These are phyloP conservation scores for Talaromyces marneffei DNA, from an alignment of 2,329 filamentous ascomycete species.

Conservation along the genomic window DNA sequence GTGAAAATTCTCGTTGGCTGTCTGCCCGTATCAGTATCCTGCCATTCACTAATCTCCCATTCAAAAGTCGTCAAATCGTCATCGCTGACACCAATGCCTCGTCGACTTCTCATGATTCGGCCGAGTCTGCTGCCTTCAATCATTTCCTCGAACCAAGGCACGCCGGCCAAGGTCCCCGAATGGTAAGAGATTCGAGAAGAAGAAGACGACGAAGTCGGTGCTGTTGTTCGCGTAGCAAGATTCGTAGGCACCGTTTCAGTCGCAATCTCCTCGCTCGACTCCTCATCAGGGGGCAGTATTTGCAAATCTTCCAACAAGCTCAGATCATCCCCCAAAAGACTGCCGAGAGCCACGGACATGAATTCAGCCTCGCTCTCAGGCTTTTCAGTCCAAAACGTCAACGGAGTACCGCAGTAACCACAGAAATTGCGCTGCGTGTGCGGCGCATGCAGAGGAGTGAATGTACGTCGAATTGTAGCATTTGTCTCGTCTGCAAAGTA, in stretches of 20 bases:
- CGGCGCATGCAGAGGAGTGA: constrained; percentile 55
- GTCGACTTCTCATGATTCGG: constrained; percentile 55
- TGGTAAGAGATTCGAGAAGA: constrained; percentile 26
- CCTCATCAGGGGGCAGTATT: constrained; percentile 53
- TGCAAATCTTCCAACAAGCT: constrained; percentile 67
- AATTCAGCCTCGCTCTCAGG: constrained; percentile 66
- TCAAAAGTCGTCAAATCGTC: constrained; percentile 64
- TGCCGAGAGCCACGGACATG: constrained; percentile 77
- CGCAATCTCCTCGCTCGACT: constrained; percentile 5
- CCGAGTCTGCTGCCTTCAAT: constrained; percentile 70
- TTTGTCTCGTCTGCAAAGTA: constrained; percentile 74
- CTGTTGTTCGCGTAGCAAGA: neutral
- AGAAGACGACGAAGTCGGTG: constrained; percentile 15
- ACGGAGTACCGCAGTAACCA: constrained; percentile 81
- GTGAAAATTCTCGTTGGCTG: neutral
- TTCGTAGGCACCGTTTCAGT: neutral
- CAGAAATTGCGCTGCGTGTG: constrained; percentile 73
- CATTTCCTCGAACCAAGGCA: constrained; percentile 82
- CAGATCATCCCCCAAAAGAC: constrained; percentile 65
- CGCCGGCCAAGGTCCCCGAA: constrained; percentile 44
- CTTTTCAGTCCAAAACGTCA: constrained; percentile 76
- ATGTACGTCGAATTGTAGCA: constrained; percentile 59
- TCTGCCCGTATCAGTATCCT: constrained; percentile 27
- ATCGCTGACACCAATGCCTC: constrained; percentile 53
- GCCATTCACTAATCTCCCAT: constrained; percentile 80